Evolutionary conservation across 176 grass and related monocot genomes (phyloP), one percentile per base, ranked within the genome.

Genomic region (Paspalum vaginatum): DNA sequence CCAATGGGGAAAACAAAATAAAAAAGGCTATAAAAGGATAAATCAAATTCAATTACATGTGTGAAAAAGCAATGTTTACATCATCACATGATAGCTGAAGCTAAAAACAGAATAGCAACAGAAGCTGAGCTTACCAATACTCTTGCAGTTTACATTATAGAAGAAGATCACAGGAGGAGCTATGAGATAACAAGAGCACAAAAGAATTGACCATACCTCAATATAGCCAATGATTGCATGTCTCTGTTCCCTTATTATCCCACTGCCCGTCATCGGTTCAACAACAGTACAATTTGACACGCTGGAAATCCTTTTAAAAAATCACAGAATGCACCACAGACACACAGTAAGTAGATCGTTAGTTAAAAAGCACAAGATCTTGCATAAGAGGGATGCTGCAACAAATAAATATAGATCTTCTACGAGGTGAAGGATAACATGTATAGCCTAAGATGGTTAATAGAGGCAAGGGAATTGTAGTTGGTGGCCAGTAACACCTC

Each of bases 181-280:
- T 45, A 43, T 61, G 57, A 20, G 25, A 77, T n/a, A 84, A 32
- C 32, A 32, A 32, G 32, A 32, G 32, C 32, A 32, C 32, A 32
- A 32, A 32, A 55, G 27, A 66, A 67, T 38, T 75, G 83, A 77
- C 7, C 18, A 67, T 87, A 97, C 94, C 91, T 97, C 79, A 21
- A 91, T 70, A 76, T 81, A 86, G 74, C 91, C 94, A 53, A 97
- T 87, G 71, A 86, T 85, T 43, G 89, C 87, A 78, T 91, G 94
- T 46, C 94, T 32, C 91, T 8, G 84, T 97, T 88, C 94, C 91
- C 61, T 85, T 88, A 81, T 93, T 84, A 80, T 89, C 88, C 91
- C 91, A 93, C 76, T 88, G 89, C 24, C 88, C 94, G 21, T 89
- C 87, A 56, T 89, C 66, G 27, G 47, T 83, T 76, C 89, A 87